These are phyloP conservation scores for Cordyceps fumosorosea DNA, from an alignment of 2,329 filamentous ascomycete genomes.

Conservation along the genomic window DNA sequence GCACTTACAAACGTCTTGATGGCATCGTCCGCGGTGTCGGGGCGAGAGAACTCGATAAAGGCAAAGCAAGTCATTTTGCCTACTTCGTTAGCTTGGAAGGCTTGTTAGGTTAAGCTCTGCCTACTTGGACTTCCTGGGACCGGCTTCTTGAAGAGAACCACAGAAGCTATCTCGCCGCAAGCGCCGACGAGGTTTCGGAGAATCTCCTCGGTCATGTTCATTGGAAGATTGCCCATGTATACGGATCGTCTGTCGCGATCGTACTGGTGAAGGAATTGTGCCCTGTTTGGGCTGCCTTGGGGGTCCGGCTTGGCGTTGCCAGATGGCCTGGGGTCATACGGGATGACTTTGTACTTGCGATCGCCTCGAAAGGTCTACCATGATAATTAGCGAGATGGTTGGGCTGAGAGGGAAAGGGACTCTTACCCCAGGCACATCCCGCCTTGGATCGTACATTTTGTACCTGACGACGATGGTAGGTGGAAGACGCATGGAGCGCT, in stretches of 20 bases:
- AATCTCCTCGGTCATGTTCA: constrained; percentile 27
- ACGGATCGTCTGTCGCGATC: constrained; percentile 40
- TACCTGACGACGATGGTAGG: constrained; percentile 42
- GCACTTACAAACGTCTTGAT: constrained; percentile 31
- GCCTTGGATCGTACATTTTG: constrained; percentile 41
- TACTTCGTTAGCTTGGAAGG: constrained; percentile 16
- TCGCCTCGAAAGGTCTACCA: constrained; percentile 24
- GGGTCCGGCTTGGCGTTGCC: constrained; percentile 16
- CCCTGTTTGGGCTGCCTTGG: constrained; percentile 2
- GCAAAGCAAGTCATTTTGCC: constrained; percentile 24
- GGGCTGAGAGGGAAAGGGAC: not conserved
- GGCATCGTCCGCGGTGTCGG: constrained; percentile 31
- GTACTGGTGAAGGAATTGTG: constrained; percentile 26
- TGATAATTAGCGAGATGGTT: constrained; percentile 13
- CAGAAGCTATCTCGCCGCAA: constrained; percentile 31
- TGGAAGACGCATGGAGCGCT: constrained; percentile 28
- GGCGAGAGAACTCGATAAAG: constrained; percentile 34
- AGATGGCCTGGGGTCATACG: constrained; percentile 23
- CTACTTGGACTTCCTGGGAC: constrained; percentile 17
- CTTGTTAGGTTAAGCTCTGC: not conserved
- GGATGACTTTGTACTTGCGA: constrained; percentile 15
- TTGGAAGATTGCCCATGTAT: constrained; percentile 41
- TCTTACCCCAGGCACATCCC: constrained; percentile 44
- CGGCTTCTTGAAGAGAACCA: constrained; percentile 20
- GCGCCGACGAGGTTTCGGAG: constrained; percentile 30